A percentile compares a stretch with the other conserved stretches of the same genome.
phyloP scores from a whole-genome alignment of 1,284 basidiomycete species.

The Melampsora larici-populina region DNA sequence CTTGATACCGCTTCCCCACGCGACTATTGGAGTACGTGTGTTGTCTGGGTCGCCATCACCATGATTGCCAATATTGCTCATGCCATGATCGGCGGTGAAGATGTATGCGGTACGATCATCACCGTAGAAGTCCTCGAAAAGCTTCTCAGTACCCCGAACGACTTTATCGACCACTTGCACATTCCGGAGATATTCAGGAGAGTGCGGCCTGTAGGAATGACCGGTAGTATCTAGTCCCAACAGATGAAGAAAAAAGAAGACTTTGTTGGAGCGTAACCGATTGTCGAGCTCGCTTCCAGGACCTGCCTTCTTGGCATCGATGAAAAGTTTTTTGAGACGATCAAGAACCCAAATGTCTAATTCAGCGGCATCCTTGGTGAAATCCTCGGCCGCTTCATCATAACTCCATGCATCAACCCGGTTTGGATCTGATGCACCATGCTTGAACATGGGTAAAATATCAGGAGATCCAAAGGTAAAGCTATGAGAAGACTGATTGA shows the following conservation, averaged over 20 bases:
- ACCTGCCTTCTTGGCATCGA: constrained; percentile 59
- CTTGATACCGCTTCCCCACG: constrained; percentile 57
- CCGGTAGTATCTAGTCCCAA: constrained; percentile 83
- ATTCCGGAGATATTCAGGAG: constrained; percentile 81
- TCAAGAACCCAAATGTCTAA: constrained; percentile 78
- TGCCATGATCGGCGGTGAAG: constrained; percentile 86
- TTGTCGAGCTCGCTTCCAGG: constrained; percentile 22
- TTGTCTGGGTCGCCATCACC: constrained; percentile 76
- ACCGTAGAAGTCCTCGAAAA: constrained; percentile 68
- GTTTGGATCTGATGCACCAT: constrained; percentile 60
- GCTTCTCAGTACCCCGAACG: constrained; percentile 65
- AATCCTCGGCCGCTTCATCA: constrained; percentile 73
- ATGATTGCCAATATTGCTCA: constrained; percentile 83
- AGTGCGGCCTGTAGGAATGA: constrained; percentile 80
- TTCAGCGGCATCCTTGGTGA: constrained; percentile 78
- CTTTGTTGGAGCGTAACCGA: constrained; percentile 43
- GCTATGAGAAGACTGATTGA: constrained; percentile 74
- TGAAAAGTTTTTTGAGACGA: constrained; percentile 63
- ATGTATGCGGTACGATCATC: constrained; percentile 68
- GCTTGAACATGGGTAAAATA: constrained; percentile 81
- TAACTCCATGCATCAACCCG: constrained; percentile 71
- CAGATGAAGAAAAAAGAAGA: constrained; percentile 79
- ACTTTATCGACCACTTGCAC: constrained; percentile 76
- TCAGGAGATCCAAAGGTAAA: constrained; percentile 85
- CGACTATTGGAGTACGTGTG: constrained; percentile 42